Conservation (phyloP, 78 protist species). For the Cavenderia fasciculata region DNA sequence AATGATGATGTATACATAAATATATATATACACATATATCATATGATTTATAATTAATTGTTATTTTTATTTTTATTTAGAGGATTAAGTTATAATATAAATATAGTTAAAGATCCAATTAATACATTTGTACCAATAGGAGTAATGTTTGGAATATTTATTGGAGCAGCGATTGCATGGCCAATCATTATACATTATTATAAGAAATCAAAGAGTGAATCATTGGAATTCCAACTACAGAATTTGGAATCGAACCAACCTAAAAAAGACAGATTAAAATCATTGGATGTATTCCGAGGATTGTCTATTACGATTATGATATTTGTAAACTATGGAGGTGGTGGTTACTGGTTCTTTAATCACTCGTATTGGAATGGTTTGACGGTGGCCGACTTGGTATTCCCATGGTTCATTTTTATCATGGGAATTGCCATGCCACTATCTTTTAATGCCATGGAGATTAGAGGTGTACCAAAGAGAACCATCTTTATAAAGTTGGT, state of each 20-base stretch:
- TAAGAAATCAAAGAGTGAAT: constrained; percentile 25
- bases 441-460: constrained; percentile 61
- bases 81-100: neutral
- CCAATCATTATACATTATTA: constrained; percentile 29
- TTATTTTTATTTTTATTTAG: neutral
- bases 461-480: constrained; percentile 37
- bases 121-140: constrained; percentile 57
- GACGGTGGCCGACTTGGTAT: constrained; percentile 90
- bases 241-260: neutral
- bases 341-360: constrained; percentile 87
- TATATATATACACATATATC: too few relatives aligned
- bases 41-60: neutral
- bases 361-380: constrained; percentile 90
- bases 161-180: constrained; percentile 10
- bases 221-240: constrained; percentile 36
- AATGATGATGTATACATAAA: too few relatives aligned
- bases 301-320: constrained; percentile 85
- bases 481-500: constrained; percentile 16
- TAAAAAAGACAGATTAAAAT: constrained; percentile 55
- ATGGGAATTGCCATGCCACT: constrained; percentile 89
- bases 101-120: neutral
- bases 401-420: constrained; percentile 90
- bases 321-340: constrained; percentile 90
- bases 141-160: constrained; percentile 37
- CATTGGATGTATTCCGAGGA: constrained; percentile 88